Conservation (phyloP, 2,329 filamentous ascomycete genomes). For the Fusarium cicatricum region DNA sequence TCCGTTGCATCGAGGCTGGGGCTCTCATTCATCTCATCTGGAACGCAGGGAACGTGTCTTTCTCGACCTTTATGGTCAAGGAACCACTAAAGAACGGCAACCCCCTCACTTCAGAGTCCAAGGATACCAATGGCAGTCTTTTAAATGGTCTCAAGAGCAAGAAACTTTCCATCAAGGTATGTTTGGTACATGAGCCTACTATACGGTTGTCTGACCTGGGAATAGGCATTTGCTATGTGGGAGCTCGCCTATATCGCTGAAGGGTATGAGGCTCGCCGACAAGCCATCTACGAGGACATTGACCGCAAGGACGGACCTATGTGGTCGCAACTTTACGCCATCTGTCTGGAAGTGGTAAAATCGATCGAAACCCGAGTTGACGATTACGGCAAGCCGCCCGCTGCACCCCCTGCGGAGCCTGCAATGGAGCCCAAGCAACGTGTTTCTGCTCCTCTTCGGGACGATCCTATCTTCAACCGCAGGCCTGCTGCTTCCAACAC, state of each 20-base stretch:
- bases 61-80: conserved; percentile 81
- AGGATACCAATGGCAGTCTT: conserved; percentile 90
- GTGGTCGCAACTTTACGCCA: conserved; percentile 79
- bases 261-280: conserved; percentile 76
- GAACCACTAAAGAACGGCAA: conserved; percentile 85
- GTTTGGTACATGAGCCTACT: conserved; percentile 27
- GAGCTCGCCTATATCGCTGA: conserved; percentile 84
- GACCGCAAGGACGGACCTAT: conserved; percentile 81
- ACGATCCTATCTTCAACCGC: conserved; percentile 56
- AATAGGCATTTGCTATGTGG: conserved; percentile 85
- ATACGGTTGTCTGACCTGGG: conserved; percentile 29
- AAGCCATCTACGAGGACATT: conserved; percentile 85
- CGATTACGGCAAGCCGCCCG: conserved; percentile 59
- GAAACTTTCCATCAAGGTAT: conserved; percentile 77
- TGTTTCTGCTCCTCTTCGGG: conserved; percentile 52
- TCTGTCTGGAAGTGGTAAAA: conserved; percentile 75
- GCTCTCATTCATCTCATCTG: conserved; percentile 76
- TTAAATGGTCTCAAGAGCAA: conserved; percentile 85
- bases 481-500: conserved; percentile 47
- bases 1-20: conserved; percentile 68
- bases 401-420: conserved; percentile 45
- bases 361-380: conserved; percentile 74
- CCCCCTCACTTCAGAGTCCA: conserved; percentile 84
- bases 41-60: conserved; percentile 79
- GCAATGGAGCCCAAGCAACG: conserved; percentile 45